Conservation (phyloP, 352 stramenopile genomes). For the Globisporangium alternatum region DNA sequence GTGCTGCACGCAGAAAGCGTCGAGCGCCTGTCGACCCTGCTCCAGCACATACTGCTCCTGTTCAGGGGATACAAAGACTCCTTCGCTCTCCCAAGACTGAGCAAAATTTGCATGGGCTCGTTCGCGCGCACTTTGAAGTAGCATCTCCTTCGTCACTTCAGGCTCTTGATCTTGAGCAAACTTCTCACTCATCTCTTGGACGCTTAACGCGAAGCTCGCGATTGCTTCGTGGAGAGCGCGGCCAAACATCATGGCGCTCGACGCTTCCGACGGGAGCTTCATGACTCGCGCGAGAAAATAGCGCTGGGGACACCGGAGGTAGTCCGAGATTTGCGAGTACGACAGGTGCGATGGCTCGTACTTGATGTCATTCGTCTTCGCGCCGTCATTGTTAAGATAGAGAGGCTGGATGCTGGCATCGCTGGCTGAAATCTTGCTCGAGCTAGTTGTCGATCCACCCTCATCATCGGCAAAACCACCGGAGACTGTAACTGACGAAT, state of each 20-base stretch:
- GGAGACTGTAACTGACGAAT: background rate
- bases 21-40: slow-evolving; percentile 34
- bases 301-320: slow-evolving; percentile 70
- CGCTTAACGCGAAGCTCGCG: slow-evolving; percentile 39
- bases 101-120: slow-evolving; percentile 7
- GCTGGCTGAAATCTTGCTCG: background rate
- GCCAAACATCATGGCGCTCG: slow-evolving; percentile 71
- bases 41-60: slow-evolving; percentile 36
- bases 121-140: slow-evolving; percentile 5
- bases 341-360: slow-evolving; percentile 69
- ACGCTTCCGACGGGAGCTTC: slow-evolving; percentile 45
- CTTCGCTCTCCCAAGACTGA: slow-evolving; percentile 22
- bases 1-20: slow-evolving; percentile 44
- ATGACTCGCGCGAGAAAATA: slow-evolving; percentile 76
- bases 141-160: background rate
- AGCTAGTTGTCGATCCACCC: background rate
- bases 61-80: slow-evolving; percentile 36
- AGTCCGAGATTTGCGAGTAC: slow-evolving; percentile 82
- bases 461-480: background rate
- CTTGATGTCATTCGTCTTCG: slow-evolving; percentile 1
- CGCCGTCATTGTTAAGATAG: background rate
- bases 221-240: slow-evolving; percentile 69
- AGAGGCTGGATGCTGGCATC: background rate
- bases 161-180: slow-evolving; percentile 20
- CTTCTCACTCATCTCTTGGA: slow-evolving; percentile 22